Conservation (phyloP, 352 stramenopile genomes). For the Phytophthora aleatoria region DNA sequence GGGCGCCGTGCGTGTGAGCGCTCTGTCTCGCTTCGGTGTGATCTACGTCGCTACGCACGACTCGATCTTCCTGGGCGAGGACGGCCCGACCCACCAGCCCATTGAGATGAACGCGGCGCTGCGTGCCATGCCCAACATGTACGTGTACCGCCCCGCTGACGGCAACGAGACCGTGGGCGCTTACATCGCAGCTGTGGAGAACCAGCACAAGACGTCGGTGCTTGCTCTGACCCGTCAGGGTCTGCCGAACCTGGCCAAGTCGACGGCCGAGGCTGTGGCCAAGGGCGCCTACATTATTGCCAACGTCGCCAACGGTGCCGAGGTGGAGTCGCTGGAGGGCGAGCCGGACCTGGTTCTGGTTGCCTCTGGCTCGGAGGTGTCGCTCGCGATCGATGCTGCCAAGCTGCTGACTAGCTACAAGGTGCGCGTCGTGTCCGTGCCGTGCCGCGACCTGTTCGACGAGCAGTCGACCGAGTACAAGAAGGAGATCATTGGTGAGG, state of each 20-base stretch:
- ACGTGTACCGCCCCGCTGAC: slow-evolving; percentile 97
- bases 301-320: slow-evolving; percentile 78
- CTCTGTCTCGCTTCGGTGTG: slow-evolving; percentile 95
- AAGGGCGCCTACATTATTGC: slow-evolving; percentile 91
- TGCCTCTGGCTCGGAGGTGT: slow-evolving; percentile 96
- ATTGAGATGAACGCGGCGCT: slow-evolving; percentile 98
- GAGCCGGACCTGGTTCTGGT: slow-evolving; percentile 93
- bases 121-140: slow-evolving; percentile 98
- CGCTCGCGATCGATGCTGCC: slow-evolving; percentile 94
- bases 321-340: slow-evolving; percentile 69
- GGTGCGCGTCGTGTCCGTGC: slow-evolving; percentile 97
- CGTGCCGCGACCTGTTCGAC: slow-evolving; percentile 98
- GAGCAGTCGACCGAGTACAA: slow-evolving; percentile 96
- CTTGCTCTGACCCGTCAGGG: slow-evolving; percentile 93
- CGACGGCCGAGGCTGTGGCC: slow-evolving; percentile 88
- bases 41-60: slow-evolving; percentile 99
- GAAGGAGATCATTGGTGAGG: slow-evolving; percentile 93
- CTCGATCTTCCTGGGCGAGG: slow-evolving; percentile 99
- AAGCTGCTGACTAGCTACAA: slow-evolving; percentile 85
- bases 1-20: slow-evolving; percentile 94
- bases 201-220: slow-evolving; percentile 91
- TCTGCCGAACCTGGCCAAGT: slow-evolving; percentile 91
- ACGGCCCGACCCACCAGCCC: slow-evolving; percentile 99
- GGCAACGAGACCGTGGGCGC: slow-evolving; percentile 97
- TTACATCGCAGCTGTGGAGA: slow-evolving; percentile 92